Evolutionary conservation across 352 stramenopile genomes (phyloP), one percentile per base, ranked within the genome.

Genomic region (Globisporangium apiculatum): DNA sequence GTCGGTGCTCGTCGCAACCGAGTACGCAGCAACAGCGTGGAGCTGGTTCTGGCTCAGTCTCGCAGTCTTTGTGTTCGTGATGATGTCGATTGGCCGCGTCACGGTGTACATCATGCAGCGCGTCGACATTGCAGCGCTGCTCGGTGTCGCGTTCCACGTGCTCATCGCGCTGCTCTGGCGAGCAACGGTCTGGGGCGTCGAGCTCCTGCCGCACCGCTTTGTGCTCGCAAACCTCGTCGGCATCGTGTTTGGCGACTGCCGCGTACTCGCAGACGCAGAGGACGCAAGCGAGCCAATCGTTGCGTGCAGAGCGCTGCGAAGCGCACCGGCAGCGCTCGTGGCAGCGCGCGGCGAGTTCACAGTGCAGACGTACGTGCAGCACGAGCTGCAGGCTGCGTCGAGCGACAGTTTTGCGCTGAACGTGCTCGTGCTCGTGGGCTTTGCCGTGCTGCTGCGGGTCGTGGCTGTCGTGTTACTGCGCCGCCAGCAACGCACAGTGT

Each of bases 1-100:
- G 41, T 31, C 24, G 24, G 24, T 31, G 24, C 24, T 31, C 24
- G 24, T 31, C 24, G 24, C 24, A 31, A 57, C 50, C 7, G 61
- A 24, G 31, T 53, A 62, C 40, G 38, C 62, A 14, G 46, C 36
- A 53, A 65, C 9, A 48, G 47, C 18, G 8, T 11, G 37, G 24
- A 31, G 24, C 24, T 61, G 49, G 50, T 68, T 56, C 55, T 68
- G 53, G 56, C 36, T 68, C 11, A 59, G 53, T 31, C 50, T 68
- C 36, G 49, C 50, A 17, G 51, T 55, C 24, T 61, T 56, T 46
- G 3, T 61, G 38, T 35, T 68, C 50, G 43, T 65, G 14, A 54
- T 61, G 41, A 49, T 43, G 24, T 60, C 17, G 38, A 11, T 60
- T 40, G 61, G 56, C 7, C 57, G 52, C 31, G 15, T 60, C 7